Evolutionary conservation across 192 early-diverging fungal species (phyloP).

Genomic region (Paraglomus brasilianum): DNA sequence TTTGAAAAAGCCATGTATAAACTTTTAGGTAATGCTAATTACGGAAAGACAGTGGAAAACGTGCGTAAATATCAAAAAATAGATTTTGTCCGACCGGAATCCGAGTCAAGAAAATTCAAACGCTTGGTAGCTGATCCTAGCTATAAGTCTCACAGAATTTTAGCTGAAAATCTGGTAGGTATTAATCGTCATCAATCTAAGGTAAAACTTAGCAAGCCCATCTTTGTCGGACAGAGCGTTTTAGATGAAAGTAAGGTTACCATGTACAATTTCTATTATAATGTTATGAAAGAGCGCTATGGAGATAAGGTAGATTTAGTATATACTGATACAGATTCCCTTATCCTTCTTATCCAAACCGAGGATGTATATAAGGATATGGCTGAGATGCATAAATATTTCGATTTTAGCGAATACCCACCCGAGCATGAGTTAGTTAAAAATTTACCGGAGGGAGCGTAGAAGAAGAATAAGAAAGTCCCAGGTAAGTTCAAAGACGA

Average conservation of each 20-base stretch:
- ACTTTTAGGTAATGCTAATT: not conserved
- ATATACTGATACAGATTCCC: constrained; percentile 13
- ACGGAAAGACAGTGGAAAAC: constrained; percentile 3
- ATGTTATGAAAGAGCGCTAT: not conserved
- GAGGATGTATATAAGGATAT: constrained; percentile 11
- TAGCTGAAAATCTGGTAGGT: constrained; percentile 1
- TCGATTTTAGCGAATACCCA: constrained; percentile 1
- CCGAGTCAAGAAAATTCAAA: not conserved
- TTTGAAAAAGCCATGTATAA: not conserved
- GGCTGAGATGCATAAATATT: not conserved
- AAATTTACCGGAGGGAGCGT: not conserved
- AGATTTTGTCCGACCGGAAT: not conserved
- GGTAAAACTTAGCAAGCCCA: no score
- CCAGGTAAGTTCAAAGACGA: no score
- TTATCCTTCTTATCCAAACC: not conserved
- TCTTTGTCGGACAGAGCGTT: no score
- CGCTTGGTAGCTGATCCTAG: not conserved
- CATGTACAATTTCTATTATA: not conserved
- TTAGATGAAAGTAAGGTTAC: no score
- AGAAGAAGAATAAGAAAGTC: no score
- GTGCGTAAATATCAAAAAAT: constrained; percentile 11
- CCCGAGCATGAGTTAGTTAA: not conserved
- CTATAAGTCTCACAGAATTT: constrained; percentile 2
- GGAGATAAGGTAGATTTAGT: not conserved
- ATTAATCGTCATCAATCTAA: no score